phyloP scores from a whole-genome alignment of 2,329 filamentous ascomycete species.

The Aschersonia sp. region DNA sequence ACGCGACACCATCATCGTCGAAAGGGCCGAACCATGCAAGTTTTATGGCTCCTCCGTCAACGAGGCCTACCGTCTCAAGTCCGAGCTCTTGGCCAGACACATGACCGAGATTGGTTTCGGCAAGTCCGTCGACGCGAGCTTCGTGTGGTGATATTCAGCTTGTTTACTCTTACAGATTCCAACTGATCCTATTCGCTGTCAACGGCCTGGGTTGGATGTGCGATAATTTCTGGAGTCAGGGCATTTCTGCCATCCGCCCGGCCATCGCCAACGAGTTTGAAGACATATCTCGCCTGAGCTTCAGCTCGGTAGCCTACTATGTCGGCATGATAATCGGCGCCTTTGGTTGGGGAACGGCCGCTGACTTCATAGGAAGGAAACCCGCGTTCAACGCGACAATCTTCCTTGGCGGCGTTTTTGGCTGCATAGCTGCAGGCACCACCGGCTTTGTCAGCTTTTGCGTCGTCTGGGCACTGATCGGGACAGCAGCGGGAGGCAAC shows the following conservation, averaged over 20 bases:
- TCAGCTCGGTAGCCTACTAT: slow-evolving; percentile 19
- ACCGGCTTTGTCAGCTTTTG: slow-evolving; percentile 43
- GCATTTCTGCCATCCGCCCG: slow-evolving; percentile 18
- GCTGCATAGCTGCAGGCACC: slow-evolving; percentile 39
- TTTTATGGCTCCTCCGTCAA: slow-evolving; percentile 21
- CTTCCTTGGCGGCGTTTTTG: slow-evolving; percentile 35
- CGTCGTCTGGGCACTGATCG: slow-evolving; percentile 35
- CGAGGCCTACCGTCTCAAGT: slow-evolving; percentile 17
- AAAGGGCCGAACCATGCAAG: neutral
- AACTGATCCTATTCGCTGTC: slow-evolving; percentile 29
- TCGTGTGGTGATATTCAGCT: neutral
- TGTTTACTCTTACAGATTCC: slow-evolving; percentile 12
- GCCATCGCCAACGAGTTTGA: slow-evolving; percentile 19
- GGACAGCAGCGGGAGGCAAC: slow-evolving; percentile 27
- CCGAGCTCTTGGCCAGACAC: slow-evolving; percentile 15
- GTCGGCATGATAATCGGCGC: slow-evolving; percentile 29
- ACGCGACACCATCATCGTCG: too few species aligned
- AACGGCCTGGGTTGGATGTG: slow-evolving; percentile 31
- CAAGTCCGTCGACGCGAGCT: slow-evolving; percentile 10
- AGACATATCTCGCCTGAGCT: slow-evolving; percentile 15
- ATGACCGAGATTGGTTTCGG: slow-evolving; percentile 17
- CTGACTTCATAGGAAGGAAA: slow-evolving; percentile 25
- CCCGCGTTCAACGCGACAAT: slow-evolving; percentile 31
- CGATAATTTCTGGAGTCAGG: slow-evolving; percentile 26
- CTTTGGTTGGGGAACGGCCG: slow-evolving; percentile 27